Percentiles rank a stretch among this genome's conserved stretches.
Conservation (phyloP, 2,329 filamentous ascomycete species). For the Metarhizium robertsii region DNA sequence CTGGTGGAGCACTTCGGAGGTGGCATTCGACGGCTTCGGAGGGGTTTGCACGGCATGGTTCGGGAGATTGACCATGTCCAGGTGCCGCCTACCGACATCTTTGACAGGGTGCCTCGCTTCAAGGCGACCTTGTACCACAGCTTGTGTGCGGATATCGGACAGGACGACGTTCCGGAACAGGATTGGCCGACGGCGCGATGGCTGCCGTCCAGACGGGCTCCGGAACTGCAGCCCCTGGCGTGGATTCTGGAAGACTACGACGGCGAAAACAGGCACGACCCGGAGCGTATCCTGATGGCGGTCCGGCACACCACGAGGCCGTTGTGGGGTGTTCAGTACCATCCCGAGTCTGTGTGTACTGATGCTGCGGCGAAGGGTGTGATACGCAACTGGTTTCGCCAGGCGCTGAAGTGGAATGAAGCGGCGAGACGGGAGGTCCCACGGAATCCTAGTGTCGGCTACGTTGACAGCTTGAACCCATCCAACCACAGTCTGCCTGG, state of each 20-base stretch:
- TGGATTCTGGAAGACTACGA: slow-evolving; percentile 45
- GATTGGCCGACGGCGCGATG: slow-evolving; percentile 32
- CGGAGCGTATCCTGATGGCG: slow-evolving; percentile 63
- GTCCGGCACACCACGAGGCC: slow-evolving; percentile 59
- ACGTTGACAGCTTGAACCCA: slow-evolving; percentile 14
- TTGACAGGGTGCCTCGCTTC: slow-evolving; percentile 49
- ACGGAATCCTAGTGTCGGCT: background rate
- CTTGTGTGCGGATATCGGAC: slow-evolving; percentile 45
- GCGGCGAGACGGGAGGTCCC: slow-evolving; percentile 10
- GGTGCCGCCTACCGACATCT: slow-evolving; percentile 45
- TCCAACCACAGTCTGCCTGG: slow-evolving; percentile 5
- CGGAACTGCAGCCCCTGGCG: slow-evolving; percentile 47
- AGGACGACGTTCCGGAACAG: slow-evolving; percentile 26
- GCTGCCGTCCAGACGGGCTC: slow-evolving; percentile 23
- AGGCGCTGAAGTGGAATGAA: slow-evolving; percentile 52
- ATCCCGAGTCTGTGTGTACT: slow-evolving; percentile 83
- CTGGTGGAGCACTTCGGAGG: slow-evolving; percentile 61
- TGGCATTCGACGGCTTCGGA: slow-evolving; percentile 53
- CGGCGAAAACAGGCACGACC: slow-evolving; percentile 17
- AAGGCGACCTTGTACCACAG: slow-evolving; percentile 72
- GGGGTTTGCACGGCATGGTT: slow-evolving; percentile 77
- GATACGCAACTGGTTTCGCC: slow-evolving; percentile 66
- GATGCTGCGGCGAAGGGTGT: slow-evolving; percentile 55
- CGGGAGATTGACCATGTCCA: slow-evolving; percentile 52
- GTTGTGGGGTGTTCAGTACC: slow-evolving; percentile 83